Base-by-base conservation (phyloP, 257 asterid species). In the Leonotis leonurus region DNA sequence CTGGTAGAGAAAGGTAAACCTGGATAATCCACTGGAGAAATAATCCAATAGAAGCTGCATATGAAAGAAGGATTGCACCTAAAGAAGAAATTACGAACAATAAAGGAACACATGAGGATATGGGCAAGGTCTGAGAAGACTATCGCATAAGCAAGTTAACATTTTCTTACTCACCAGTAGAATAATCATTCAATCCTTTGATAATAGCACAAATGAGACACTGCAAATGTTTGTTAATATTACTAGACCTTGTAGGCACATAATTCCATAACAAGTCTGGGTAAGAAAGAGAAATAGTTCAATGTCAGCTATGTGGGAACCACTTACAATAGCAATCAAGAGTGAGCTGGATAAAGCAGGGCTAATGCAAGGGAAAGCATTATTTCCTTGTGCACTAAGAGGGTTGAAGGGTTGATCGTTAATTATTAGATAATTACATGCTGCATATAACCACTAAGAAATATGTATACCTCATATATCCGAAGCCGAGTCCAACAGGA, bases 401-500 rank as follows among this genome's bases (percentile, higher is more conserved):
- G 43, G 30, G 27, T 46, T 14, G 14, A 43, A 17, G 37, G 44
- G 18, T 22, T 18, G 27, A 55, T 40, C 26, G 39, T 56, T 64
- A 64, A 16, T 21, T 25, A 68, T 45, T 33, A 26, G 51, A 56
- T 44, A 32, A 64, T 43, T 22, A 44, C 59, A 45, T 52, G 43
- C 46, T 44, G 9, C 45, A 49, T 14, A 11, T 40, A 56, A 64
- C 58, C 26, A 20, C 25, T 57, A 46, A 60, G 50, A 44, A 72
- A 36, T 46, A 20, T 40, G 26, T 61, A 58, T 76, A 65, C 82
- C 85, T 79, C 79, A 76, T 63, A 65, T 70, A 79, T 52, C 80
- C 85, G 64, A 72, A 76, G 60, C 85, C 80, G 57, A 76, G 78
- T 48, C 85, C 82, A 67, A 79, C 60, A 40, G 80, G 80, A 54